These are phyloP conservation scores for Solanum corneliomulleri DNA, from an alignment of 257 asterid species.

Conservation along the genomic window DNA sequence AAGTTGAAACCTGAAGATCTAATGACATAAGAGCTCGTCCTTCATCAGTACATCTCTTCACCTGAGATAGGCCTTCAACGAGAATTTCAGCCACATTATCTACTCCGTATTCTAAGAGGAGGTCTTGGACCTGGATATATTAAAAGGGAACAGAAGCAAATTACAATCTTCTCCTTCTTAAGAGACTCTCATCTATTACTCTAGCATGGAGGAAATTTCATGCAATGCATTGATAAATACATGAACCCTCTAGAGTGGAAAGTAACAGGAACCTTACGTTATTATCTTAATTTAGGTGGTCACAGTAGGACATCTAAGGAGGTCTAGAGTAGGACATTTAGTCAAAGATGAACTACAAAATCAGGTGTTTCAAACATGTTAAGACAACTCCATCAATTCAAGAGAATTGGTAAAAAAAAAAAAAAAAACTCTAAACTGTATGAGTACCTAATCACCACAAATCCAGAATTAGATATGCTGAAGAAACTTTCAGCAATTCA, in stretches of 20 bases:
- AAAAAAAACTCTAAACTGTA: neutral
- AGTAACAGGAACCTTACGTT: neutral
- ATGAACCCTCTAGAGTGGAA: neutral
- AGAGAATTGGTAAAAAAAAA: neutral
- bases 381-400: neutral
- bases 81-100: constrained; percentile 86
- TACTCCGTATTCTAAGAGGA: constrained; percentile 83
- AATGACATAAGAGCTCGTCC: constrained; percentile 98
- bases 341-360: neutral
- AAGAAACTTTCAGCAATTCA: neutral
- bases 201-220: neutral
- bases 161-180: neutral
- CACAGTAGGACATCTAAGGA: neutral
- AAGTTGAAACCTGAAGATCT: constrained; percentile 80
- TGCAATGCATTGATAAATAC: neutral
- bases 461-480: neutral
- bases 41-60: constrained; percentile 93
- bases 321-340: neutral
- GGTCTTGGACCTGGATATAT: constrained; percentile 61
- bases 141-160: neutral
- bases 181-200: neutral
- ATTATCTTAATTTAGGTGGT: neutral
- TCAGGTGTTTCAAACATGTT: neutral
- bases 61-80: constrained; percentile 86
- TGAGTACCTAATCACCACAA: neutral